Base-by-base conservation (phyloP, 352 stramenopile species). In the Vaucheria bursata region DNA sequence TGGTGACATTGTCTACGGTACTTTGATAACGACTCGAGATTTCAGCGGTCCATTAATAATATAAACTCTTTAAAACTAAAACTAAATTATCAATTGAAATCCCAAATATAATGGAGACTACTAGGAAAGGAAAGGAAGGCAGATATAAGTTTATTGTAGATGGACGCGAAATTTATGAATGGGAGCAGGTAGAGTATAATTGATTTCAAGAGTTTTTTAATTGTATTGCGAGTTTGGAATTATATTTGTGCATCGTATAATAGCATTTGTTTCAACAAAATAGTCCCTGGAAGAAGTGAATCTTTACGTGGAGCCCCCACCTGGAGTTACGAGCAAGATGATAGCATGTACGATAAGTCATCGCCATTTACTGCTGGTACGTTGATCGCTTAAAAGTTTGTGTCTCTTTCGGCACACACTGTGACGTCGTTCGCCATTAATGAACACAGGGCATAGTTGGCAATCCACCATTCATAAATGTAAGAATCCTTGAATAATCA, bases 241-340 rank as follows among this genome's bases (percentile, higher is more conserved):
- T 65, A 18, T 12, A 71, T 65, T 18, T 12, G 25, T 65, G 25
- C n/a, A 31, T 74, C 25, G 12, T 59, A 7, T 74, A 36, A 50
- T n/a, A 69, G 70, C n/a, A 74, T 12, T 25, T 59, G 45, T 25
- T 12, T 25, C 45, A 25, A 12, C 45, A 25, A 12, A 12, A 25
- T 77, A 96, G 83, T 95, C 89, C 36, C 85, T 96, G 81, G 90
- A 96, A 76, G 92, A 97, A 85, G 88, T 98, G 6, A 97, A 94
- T 38, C 79, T 98, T 68, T 98, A 95, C 85, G 93, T 99, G 78
- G 87, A 88, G 35, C 89, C 94, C 64, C 93, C 94, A 5, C 87
- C 88, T 33, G 87, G 89, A 64, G 78, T 97, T 74, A 91, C 83
- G 34, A 90, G 90, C 35, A 87, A 88, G 75, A 82, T 91, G 33